phyloP scores from a whole-genome alignment of 768 basidiomycete species.

The Leccinum disarticulatum region DNA sequence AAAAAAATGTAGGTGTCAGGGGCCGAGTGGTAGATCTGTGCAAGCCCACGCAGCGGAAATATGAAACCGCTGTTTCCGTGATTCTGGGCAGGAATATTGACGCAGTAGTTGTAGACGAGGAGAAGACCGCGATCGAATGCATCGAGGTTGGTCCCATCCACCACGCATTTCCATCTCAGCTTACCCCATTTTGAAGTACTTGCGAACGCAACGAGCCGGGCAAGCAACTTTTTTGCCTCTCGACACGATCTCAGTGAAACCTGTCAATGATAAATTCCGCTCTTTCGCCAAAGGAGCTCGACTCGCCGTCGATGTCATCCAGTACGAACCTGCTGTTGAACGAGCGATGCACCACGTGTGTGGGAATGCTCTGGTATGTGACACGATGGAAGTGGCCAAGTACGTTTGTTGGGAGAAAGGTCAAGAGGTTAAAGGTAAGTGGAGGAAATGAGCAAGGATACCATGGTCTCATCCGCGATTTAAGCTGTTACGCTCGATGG shows the following conservation, averaged over 20 bases:
- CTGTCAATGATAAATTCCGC: constrained; percentile 92
- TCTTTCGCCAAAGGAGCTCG: constrained; percentile 86
- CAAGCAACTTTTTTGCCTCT: constrained; percentile 98
- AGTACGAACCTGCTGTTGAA: constrained; percentile 81
- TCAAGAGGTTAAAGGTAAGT: constrained; percentile 92
- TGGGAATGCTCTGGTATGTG: constrained; percentile 92
- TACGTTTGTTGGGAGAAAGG: constrained; percentile 92
- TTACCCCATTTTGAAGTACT: constrained; percentile 55
- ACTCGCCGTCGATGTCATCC: constrained; percentile 83
- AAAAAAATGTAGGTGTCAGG: constrained; percentile 63
- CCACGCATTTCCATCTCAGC: neutral
- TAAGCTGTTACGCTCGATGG: constrained; percentile 95
- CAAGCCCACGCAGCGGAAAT: constrained; percentile 90
- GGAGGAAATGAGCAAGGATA: constrained; percentile 44
- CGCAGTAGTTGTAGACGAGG: constrained; percentile 93
- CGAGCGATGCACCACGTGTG: constrained; percentile 96
- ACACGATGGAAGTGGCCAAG: constrained; percentile 89
- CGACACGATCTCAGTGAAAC: constrained; percentile 95
- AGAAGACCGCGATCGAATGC: constrained; percentile 96
- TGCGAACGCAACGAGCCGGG: constrained; percentile 92
- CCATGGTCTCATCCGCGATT: neutral
- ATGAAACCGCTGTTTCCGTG: constrained; percentile 87
- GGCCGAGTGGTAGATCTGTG: constrained; percentile 93
- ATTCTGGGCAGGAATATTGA: constrained; percentile 94
- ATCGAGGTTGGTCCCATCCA: constrained; percentile 66